A percentile compares a stretch with the other conserved stretches of the same genome.
These are phyloP conservation scores for Trichoderma atroviride DNA, from an alignment of 2,329 filamentous ascomycete genomes.

Conservation along the genomic window DNA sequence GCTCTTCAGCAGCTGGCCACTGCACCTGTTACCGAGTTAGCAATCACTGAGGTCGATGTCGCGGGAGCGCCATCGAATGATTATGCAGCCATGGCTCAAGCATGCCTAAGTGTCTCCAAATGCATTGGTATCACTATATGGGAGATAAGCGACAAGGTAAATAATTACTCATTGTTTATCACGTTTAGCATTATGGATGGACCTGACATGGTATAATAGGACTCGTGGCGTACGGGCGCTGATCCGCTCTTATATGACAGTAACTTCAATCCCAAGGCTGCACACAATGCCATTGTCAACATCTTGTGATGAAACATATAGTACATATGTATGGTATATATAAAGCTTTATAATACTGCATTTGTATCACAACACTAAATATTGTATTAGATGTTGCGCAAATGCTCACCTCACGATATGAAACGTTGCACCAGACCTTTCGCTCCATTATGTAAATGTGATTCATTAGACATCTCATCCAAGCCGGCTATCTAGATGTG, in stretches of 20 bases:
- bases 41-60: no score
- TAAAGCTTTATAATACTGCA: not conserved
- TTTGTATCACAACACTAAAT: not conserved
- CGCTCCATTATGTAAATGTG: not conserved
- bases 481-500: not conserved
- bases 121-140: not conserved
- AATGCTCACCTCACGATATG: not conserved
- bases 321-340: not conserved
- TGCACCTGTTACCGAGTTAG: no score
- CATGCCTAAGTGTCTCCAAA: not conserved
- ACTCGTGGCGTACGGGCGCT: conserved; percentile 2
- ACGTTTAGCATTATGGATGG: no score
- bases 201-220: not conserved
- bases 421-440: not conserved
- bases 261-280: conserved; percentile 7
- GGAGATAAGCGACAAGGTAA: conserved; percentile 13
- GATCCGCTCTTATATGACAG: conserved; percentile 8
- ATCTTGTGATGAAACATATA: not conserved
- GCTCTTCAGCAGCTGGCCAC: no score
- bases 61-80: not conserved
- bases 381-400: not conserved
- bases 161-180: no score
- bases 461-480: not conserved
- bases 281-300: not conserved
- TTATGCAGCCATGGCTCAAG: conserved; percentile 1